These are phyloP conservation scores for Trichosporon asahii DNA, from an alignment of 1,284 basidiomycete genomes.

Conservation along the genomic window DNA sequence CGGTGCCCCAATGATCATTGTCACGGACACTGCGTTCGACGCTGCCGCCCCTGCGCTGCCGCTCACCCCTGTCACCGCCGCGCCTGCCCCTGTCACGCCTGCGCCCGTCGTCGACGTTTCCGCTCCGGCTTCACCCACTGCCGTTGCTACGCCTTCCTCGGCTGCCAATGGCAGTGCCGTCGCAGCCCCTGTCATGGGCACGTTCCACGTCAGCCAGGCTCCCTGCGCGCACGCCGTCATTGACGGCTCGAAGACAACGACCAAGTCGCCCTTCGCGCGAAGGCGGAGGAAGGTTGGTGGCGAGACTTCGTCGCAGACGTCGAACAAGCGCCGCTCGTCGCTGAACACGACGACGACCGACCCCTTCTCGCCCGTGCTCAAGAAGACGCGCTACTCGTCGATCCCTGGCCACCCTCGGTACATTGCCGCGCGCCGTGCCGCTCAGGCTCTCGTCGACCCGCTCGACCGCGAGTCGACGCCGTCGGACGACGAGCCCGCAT, in stretches of 20 bases:
- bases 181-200: slow-evolving; percentile 39
- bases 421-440: slow-evolving; percentile 37
- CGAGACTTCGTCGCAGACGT: slow-evolving; percentile 27
- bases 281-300: slow-evolving; percentile 32
- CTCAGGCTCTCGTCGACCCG: slow-evolving; percentile 28
- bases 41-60: slow-evolving; percentile 29
- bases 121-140: slow-evolving; percentile 11
- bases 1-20: slow-evolving; percentile 27
- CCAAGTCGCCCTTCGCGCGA: slow-evolving; percentile 49
- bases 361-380: slow-evolving; percentile 33
- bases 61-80: slow-evolving; percentile 22
- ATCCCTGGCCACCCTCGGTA: slow-evolving; percentile 49
- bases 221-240: slow-evolving; percentile 47
- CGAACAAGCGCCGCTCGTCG: slow-evolving; percentile 32
- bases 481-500: slow-evolving; percentile 28
- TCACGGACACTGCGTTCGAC: slow-evolving; percentile 27
- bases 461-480: slow-evolving; percentile 36
- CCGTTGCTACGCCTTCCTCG: slow-evolving; percentile 18
- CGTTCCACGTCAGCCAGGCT: slow-evolving; percentile 39
- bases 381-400: slow-evolving; percentile 44
- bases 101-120: slow-evolving; percentile 17
- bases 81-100: neutral
- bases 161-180: slow-evolving; percentile 8
- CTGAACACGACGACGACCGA: slow-evolving; percentile 19
- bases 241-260: slow-evolving; percentile 41